Base-by-base conservation (phyloP, 1,284 basidiomycete genomes). In the Malassezia obtusa region DNA sequence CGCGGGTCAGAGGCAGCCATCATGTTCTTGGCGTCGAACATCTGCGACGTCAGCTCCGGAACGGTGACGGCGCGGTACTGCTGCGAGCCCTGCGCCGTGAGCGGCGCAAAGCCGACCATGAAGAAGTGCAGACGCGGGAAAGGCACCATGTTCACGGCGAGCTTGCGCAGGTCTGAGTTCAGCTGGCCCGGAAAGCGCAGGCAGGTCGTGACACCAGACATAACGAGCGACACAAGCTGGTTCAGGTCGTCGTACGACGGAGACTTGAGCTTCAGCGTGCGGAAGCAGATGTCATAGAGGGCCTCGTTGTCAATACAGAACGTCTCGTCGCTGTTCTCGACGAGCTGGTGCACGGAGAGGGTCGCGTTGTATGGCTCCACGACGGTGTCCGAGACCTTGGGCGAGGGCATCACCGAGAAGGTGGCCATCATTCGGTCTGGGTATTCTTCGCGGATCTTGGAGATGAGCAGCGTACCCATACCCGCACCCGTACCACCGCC, bases 101-200 rank as follows among this genome's bases (percentile, higher is more conserved):
- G 78, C 33, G 91, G 91, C 57, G 92, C 91, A 67, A 89, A 95
- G 62, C 91, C 91, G 65, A 89, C 89, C 84, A 94, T 88, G 83
- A 96, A 95, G 83, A 96, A 96, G 78, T 96, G 92, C 39, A 96
- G 85, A 84, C 91, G 89, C 57, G 89, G 89, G 87, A 94, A 92
- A 41, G 90, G 89, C 76, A 75, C 73, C 89, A 96, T 90, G 84
- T 96, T 96, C 76, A 95, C 91, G 62, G 90, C 91, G 63, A 96
- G 80, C 79, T 96, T 96, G 75, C 90, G 82, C 50, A 96, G 81
- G 75, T 96, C 91, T 50, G 91, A 95, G 83, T 95, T 96, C 72
- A 96, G 83, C 77, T 92, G 89, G 80, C 91, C 92, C 73, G 91
- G 91, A 49, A 98, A 96, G 57, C 89, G 89, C 77, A 94, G 78